phyloP scores from a whole-genome alignment of 345 rosid species.

The Noccaea bulbosa region DNA sequence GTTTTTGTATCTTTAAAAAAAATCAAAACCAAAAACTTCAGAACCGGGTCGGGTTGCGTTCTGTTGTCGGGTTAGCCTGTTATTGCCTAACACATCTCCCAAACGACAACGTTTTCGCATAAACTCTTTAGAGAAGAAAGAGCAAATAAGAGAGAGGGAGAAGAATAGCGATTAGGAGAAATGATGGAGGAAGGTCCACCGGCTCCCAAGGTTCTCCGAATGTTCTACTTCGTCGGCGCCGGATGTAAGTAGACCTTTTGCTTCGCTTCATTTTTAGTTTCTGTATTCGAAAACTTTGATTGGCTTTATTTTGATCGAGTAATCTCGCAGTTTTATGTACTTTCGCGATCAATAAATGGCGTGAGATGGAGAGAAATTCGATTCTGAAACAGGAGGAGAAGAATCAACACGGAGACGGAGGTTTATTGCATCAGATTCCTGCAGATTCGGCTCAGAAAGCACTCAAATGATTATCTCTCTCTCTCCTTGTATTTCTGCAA shows the following conservation, averaged over 20 bases:
- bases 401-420: slow-evolving; percentile 40
- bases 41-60: slow-evolving; percentile 27
- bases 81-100: too few species aligned
- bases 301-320: background rate
- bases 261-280: background rate
- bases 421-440: slow-evolving; percentile 39
- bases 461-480: slow-evolving; percentile 49
- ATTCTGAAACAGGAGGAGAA: slow-evolving; percentile 46
- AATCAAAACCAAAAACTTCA: background rate
- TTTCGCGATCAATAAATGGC: slow-evolving; percentile 71
- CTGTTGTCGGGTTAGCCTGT: slow-evolving; percentile 32
- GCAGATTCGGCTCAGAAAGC: slow-evolving; percentile 47
- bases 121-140: slow-evolving; percentile 11
- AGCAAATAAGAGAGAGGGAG: background rate
- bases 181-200: slow-evolving; percentile 67
- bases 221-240: slow-evolving; percentile 71
- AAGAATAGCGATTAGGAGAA: slow-evolving; percentile 37
- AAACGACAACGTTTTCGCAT: slow-evolving; percentile 16
- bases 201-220: slow-evolving; percentile 65
- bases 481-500: background rate
- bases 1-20: background rate
- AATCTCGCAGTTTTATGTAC: slow-evolving; percentile 56
- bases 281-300: background rate
- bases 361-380: slow-evolving; percentile 63
- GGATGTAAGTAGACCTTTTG: slow-evolving; percentile 53